A percentile compares a stretch with the other conserved stretches of the same genome.
These are phyloP conservation scores for Agaricus subrufescens DNA, from an alignment of 768 basidiomycete genomes.

Conservation along the genomic window DNA sequence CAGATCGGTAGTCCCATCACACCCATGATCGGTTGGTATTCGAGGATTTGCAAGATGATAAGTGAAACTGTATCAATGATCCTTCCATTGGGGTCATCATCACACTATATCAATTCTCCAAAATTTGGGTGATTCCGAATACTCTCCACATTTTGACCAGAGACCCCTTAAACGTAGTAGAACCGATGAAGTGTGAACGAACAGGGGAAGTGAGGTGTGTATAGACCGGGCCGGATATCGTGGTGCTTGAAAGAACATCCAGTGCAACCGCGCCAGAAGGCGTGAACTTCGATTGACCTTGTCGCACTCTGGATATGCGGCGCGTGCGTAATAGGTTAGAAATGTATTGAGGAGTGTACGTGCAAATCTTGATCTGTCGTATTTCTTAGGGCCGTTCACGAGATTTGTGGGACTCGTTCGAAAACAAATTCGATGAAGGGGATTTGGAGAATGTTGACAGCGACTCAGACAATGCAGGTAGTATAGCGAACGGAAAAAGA, in stretches of 20 bases:
- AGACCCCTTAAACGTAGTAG: slow-evolving; percentile 68
- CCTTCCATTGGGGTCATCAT: slow-evolving; percentile 25
- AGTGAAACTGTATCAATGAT: slow-evolving; percentile 67
- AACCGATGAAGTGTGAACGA: slow-evolving; percentile 78
- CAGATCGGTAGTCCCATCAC: slow-evolving; percentile 85
- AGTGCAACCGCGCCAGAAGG: slow-evolving; percentile 83
- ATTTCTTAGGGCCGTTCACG: slow-evolving; percentile 81
- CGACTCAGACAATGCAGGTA: slow-evolving; percentile 33
- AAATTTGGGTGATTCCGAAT: slow-evolving; percentile 56
- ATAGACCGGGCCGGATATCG: slow-evolving; percentile 79
- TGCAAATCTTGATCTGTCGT: slow-evolving; percentile 89
- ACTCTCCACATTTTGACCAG: slow-evolving; percentile 71
- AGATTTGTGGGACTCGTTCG: slow-evolving; percentile 40
- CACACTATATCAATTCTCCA: slow-evolving; percentile 68
- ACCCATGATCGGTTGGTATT: slow-evolving; percentile 65
- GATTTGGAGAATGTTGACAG: slow-evolving; percentile 26
- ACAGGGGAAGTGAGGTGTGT: slow-evolving; percentile 73
- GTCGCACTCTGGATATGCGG: slow-evolving; percentile 92
- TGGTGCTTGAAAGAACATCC: slow-evolving; percentile 57
- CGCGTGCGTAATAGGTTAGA: slow-evolving; percentile 61
- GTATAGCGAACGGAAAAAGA: neutral
- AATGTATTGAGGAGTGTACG: slow-evolving; percentile 69
- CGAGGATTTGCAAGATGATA: slow-evolving; percentile 37
- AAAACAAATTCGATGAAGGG: slow-evolving; percentile 12
- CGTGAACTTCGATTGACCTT: slow-evolving; percentile 93